Conservation (phyloP, 2,329 filamentous ascomycete species). For the Sordariomycetes sp. region DNA sequence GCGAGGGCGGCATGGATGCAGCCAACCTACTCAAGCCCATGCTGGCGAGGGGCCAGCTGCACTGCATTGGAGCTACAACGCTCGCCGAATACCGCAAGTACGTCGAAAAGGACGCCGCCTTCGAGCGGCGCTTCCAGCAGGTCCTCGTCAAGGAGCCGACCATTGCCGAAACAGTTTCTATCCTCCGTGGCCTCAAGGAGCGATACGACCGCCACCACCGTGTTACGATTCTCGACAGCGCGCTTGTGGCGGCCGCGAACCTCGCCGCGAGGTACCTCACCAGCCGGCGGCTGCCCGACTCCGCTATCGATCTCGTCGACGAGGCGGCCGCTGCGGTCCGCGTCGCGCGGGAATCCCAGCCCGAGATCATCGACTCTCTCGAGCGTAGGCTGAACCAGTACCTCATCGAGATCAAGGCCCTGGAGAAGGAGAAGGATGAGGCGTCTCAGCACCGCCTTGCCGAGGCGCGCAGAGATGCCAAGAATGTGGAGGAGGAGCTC, state of each 20-base stretch:
- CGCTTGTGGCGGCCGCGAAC: constrained; percentile 82
- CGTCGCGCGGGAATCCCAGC: constrained; percentile 90
- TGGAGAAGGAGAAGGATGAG: constrained; percentile 89
- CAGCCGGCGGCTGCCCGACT: constrained; percentile 80
- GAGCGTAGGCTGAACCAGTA: constrained; percentile 83
- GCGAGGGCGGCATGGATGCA: constrained; percentile 96
- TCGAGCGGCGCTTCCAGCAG: constrained; percentile 97
- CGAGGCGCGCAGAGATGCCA: constrained; percentile 77
- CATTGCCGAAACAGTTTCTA: constrained; percentile 84
- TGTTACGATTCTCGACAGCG: constrained; percentile 89
- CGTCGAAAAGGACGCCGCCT: constrained; percentile 96
- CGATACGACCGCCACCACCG: constrained; percentile 97
- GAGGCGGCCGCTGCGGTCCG: constrained; percentile 94
- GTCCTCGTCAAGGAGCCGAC: constrained; percentile 91
- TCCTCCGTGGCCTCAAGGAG: constrained; percentile 95
- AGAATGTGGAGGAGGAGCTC: constrained; percentile 88
- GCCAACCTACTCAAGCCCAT: constrained; percentile 97
- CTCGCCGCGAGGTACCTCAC: constrained; percentile 91
- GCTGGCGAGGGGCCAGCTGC: constrained; percentile 89
- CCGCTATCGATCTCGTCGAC: constrained; percentile 90
- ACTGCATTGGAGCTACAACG: constrained; percentile 96
- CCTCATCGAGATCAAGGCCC: constrained; percentile 92
- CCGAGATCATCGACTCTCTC: constrained; percentile 87
- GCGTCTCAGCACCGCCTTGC: constrained; percentile 74
- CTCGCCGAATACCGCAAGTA: constrained; percentile 95